Percentiles rank a stretch among this genome's conserved stretches.
These are phyloP conservation scores for Penicillium verrucosum DNA, from an alignment of 2,329 filamentous ascomycete genomes.

Conservation along the genomic window DNA sequence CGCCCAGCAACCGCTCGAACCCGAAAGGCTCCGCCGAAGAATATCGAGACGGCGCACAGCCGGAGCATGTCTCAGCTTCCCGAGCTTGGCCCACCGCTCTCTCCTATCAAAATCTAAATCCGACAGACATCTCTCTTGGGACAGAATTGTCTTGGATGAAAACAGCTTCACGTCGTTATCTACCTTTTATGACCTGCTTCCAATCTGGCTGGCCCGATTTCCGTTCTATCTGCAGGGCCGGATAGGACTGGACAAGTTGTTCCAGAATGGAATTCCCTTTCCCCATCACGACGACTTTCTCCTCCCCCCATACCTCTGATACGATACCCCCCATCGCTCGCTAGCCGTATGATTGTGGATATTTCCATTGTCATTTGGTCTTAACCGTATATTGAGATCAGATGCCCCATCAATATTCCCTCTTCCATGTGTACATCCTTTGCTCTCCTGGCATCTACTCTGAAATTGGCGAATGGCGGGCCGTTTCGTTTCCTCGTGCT, in stretches of 20 bases:
- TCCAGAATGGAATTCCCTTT: background rate
- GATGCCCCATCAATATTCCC: conserved; percentile 14
- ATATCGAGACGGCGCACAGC: conserved; percentile 35
- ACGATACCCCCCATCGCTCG: background rate
- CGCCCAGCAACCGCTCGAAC: conserved; percentile 32
- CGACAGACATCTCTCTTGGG: conserved; percentile 16
- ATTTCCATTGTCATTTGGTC: conserved; percentile 1
- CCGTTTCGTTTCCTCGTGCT: conserved; percentile 3
- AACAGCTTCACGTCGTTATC: background rate
- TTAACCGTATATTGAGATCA: conserved; percentile 26
- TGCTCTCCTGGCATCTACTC: conserved; percentile 6
- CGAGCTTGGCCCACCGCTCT: conserved; percentile 48
- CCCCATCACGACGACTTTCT: background rate
- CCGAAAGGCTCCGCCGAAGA: conserved; percentile 32
- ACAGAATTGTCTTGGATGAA: background rate
- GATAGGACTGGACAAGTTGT: conserved; percentile 2
- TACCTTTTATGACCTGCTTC: background rate
- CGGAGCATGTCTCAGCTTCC: conserved; percentile 45
- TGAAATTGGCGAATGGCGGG: conserved; percentile 10
- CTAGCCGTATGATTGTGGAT: background rate
- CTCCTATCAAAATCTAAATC: conserved; percentile 49
- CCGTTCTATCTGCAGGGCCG: conserved; percentile 1
- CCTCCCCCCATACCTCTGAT: background rate
- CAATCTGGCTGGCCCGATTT: conserved; percentile 20
- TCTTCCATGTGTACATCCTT: conserved; percentile 16